Evolutionary conservation across 176 grass and related monocot species (phyloP).

Genomic region (Rhynchospora breviuscula): DNA sequence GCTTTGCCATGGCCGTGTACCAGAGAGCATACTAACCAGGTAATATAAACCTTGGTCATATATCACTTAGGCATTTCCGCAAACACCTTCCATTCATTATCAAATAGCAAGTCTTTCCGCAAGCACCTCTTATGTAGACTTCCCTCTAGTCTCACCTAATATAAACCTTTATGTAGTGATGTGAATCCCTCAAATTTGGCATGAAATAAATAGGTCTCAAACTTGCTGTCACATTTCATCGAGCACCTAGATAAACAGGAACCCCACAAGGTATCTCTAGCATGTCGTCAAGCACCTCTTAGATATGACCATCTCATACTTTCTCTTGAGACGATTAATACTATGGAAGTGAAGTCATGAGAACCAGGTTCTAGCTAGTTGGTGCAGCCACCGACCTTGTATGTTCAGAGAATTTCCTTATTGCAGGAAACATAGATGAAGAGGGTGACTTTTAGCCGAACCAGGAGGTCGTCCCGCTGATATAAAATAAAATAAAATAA

Average conservation of each 20-base stretch:
- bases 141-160: background rate
- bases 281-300: slow-evolving; percentile 10
- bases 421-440: no score
- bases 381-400: no score
- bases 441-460: no score
- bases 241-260: background rate
- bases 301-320: no score
- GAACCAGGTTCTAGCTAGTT: no score
- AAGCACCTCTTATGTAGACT: background rate
- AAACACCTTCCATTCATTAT: background rate
- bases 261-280: background rate
- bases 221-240: background rate
- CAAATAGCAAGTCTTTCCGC: background rate
- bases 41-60: slow-evolving; percentile 2
- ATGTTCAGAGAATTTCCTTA: no score
- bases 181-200: background rate
- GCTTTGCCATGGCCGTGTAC: slow-evolving; percentile 58
- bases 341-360: background rate
- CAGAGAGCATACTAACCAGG: slow-evolving; percentile 66
- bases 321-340: background rate
- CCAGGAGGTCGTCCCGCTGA: no score
- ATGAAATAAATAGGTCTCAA: background rate
- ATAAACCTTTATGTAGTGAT: background rate
- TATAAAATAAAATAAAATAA: no score
- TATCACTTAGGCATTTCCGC: background rate